These are phyloP conservation scores for Mycena maculata DNA, from an alignment of 768 basidiomycete species.

Conservation along the genomic window DNA sequence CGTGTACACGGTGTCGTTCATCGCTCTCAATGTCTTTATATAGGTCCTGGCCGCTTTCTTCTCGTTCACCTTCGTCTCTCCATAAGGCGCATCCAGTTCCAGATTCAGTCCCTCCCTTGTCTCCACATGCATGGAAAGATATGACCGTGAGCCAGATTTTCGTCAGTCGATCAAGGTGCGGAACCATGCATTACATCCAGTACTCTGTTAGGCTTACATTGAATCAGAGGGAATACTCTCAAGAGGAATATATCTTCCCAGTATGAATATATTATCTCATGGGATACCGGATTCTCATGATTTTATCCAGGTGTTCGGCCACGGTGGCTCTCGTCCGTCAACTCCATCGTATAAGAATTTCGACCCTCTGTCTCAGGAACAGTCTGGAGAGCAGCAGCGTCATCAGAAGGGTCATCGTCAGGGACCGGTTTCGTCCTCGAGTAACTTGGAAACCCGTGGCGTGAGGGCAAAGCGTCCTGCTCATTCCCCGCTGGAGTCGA, in stretches of 20 bases:
- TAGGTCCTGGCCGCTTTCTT: conserved; percentile 11
- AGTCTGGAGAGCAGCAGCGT: conserved; percentile 4
- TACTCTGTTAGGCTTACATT: conserved; percentile 12
- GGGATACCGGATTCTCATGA: conserved; percentile 11
- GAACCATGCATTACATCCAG: conserved; percentile 8
- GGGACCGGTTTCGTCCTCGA: conserved; percentile 12
- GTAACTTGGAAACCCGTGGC: conserved; percentile 9
- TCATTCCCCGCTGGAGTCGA: conserved; percentile 2
- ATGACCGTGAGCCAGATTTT: conserved; percentile 13
- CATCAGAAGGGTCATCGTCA: conserved; percentile 11
- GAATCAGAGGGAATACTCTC: conserved; percentile 10
- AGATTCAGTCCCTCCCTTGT: conserved; percentile 6
- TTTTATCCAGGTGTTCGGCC: conserved; percentile 11
- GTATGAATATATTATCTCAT: conserved; percentile 2
- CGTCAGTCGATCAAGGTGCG: conserved; percentile 5
- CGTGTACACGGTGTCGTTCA: conserved; percentile 14
- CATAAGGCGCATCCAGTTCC: conserved; percentile 11
- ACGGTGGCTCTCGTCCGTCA: conserved; percentile 10
- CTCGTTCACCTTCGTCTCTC: background rate
- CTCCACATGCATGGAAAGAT: conserved; percentile 13
- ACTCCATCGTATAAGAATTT: conserved; percentile 3
- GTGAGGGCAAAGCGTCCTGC: conserved; percentile 12
- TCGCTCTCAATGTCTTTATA: conserved; percentile 10
- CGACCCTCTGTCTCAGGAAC: background rate
- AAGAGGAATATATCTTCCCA: conserved; percentile 17